Evolutionary conservation across 169 alveolate species (phyloP), one percentile per base, ranked within the genome.

Genomic region (Ichthyophthirius multifiliis): DNA sequence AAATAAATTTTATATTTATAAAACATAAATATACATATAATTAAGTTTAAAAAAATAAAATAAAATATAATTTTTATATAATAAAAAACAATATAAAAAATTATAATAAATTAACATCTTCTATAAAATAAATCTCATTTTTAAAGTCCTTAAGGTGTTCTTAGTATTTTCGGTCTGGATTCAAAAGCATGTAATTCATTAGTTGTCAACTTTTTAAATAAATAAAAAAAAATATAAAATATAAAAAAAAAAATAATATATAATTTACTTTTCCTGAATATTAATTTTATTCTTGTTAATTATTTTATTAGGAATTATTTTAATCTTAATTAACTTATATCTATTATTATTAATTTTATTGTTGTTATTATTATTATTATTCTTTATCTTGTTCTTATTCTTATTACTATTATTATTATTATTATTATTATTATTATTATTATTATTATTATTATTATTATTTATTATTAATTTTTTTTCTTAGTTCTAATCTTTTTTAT

Each of bases 81-180:
- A n/a, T n/a, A n/a, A n/a, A n/a, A n/a, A n/a, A n/a, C n/a, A n/a
- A n/a, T n/a, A n/a, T n/a, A n/a, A n/a, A n/a, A n/a, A n/a, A n/a
- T n/a, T n/a, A n/a, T n/a, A n/a, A n/a, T n/a, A n/a, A n/a, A n/a
- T n/a, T n/a, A n/a, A n/a, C 16, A 27, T 55, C 13, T 23, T 47
- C 27, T 20, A 4, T 27, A 1, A n/a, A 47, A 4, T 1, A 41
- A 63, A 1, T 23, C 45, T 63, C 65, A 55, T 63, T 35, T 32
- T 65, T 44, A 65, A 64, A 43, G 34, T 43, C 74, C 76, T 18
- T 76, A 78, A 31, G 84, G 84, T 30, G 84, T 78, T 78, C 84
- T 78, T 18, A 78, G 84, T 1, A 78, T 65, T 65, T 67, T 78
- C 16, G 84, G 84, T 47, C 65, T 78, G 43, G 67, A 75, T 63